phyloP scores from a whole-genome alignment of 1,284 basidiomycete species.

The Marasmius tenuissimus region DNA sequence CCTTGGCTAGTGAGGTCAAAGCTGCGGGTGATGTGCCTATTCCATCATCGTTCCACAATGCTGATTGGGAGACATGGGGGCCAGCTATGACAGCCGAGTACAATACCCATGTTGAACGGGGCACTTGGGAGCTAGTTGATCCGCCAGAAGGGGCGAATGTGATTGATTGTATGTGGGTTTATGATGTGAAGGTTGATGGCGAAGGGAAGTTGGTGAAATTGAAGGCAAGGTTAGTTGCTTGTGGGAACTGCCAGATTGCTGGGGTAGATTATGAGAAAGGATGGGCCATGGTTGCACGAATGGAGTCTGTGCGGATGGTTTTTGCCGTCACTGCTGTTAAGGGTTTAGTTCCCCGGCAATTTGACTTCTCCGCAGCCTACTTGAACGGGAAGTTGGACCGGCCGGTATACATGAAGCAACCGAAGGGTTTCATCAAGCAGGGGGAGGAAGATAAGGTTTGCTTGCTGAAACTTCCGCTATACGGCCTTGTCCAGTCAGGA shows the following conservation, averaged over 20 bases:
- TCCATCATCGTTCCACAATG: slow-evolving; percentile 4
- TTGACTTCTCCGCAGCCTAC: slow-evolving; percentile 1
- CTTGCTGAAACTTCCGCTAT: slow-evolving; percentile 8
- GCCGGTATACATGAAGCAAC: slow-evolving; percentile 5
- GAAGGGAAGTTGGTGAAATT: background rate
- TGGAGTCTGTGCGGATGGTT: slow-evolving; percentile 6
- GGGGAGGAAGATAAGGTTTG: slow-evolving; percentile 7
- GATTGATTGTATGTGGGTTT: background rate
- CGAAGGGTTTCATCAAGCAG: slow-evolving; percentile 8
- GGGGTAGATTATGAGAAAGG: background rate
- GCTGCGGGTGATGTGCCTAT: background rate
- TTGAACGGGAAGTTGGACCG: background rate
- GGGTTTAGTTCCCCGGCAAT: background rate
- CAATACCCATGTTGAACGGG: background rate
- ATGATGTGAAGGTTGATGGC: background rate
- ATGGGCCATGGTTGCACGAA: slow-evolving; percentile 9
- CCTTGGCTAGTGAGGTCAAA: slow-evolving; percentile 11
- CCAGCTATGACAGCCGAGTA: slow-evolving; percentile 12
- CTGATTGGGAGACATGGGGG: slow-evolving; percentile 3
- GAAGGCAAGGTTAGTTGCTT: background rate
- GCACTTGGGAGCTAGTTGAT: slow-evolving; percentile 9
- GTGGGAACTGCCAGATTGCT: background rate
- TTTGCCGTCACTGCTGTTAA: background rate
- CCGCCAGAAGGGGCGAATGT: slow-evolving; percentile 6
- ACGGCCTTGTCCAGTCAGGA: background rate